Base-by-base conservation (phyloP, 2,329 filamentous ascomycete genomes). In the Ascochyta fabae region DNA sequence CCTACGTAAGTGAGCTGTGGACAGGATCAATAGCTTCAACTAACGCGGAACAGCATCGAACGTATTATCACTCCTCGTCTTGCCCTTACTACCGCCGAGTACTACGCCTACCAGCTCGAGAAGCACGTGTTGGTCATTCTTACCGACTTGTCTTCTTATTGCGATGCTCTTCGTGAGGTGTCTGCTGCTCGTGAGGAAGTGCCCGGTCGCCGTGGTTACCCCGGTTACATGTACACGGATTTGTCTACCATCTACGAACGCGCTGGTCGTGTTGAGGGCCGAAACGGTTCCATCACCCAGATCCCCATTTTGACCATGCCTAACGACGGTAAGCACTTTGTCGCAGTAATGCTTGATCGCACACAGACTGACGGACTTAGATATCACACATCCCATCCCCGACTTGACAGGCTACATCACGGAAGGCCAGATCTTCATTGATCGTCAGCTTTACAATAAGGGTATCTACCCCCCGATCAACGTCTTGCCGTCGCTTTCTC, bases 151-250 rank as follows among this genome's bases (percentile, higher is more conserved):
- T 95, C 95, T 1, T 92, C 95, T 45, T 99, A 99, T 85, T 99
- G 96, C 78, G 95, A 99, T 78, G 96, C 95, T 65, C 89, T 99
- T 64, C 95, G 95, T 86, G 95, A 99, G 81, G 95, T 99, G 46
- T 99, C 95, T 13, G 94, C 95, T 50, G 95, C 95, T 48, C 88
- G 95, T 82, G 95, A 99, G 85, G 95, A 99, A 88, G 95, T 99
- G 39, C 95, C 95, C 36, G 95, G 95, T 84, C 94, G 95, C 78
- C 94, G 95, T 88, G 95, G 95, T 86, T 99, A 95, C 83, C 95
- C 95, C 49, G 95, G 95, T 91, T 99, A 99, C 86, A 99, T 99
- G 95, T 99, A 99, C 84, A 99, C 95, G 68, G 96, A 99, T 87
- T 90, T 99, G 88, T 97, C 95, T 57, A 99, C 95, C 74, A 97